These are phyloP conservation scores for Aspergillus awamori DNA, from an alignment of 2,329 filamentous ascomycete species.

Conservation along the genomic window DNA sequence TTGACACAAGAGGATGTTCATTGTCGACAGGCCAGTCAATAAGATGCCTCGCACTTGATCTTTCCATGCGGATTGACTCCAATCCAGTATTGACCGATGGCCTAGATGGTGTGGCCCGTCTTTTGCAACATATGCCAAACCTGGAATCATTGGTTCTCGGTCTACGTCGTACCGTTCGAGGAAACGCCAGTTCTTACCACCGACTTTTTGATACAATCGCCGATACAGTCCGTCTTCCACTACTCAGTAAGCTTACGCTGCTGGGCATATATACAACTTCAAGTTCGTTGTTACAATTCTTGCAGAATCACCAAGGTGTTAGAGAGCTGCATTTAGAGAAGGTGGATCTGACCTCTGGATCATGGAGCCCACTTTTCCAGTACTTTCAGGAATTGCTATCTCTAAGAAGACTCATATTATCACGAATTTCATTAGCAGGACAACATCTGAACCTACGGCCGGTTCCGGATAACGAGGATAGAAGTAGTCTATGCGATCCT, in stretches of 20 bases:
- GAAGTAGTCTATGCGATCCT: neutral
- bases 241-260: neutral
- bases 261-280: neutral
- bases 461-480: neutral
- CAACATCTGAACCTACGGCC: neutral
- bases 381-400: neutral
- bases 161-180: neutral
- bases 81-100: neutral
- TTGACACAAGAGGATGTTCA: neutral
- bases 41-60: neutral
- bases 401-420: neutral
- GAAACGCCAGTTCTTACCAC: neutral
- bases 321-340: neutral
- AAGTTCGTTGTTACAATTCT: neutral
- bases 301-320: neutral
- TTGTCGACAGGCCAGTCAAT: neutral
- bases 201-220: neutral
- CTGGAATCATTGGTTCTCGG: neutral
- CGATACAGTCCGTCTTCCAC: neutral
- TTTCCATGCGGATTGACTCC: neutral
- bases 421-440: neutral
- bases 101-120: neutral
- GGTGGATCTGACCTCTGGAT: neutral
- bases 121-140: slow-evolving; percentile 1
- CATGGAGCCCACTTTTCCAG: neutral